Base-by-base conservation (phyloP, 148 eudicot species). In the Rhododendron griersonianum region DNA sequence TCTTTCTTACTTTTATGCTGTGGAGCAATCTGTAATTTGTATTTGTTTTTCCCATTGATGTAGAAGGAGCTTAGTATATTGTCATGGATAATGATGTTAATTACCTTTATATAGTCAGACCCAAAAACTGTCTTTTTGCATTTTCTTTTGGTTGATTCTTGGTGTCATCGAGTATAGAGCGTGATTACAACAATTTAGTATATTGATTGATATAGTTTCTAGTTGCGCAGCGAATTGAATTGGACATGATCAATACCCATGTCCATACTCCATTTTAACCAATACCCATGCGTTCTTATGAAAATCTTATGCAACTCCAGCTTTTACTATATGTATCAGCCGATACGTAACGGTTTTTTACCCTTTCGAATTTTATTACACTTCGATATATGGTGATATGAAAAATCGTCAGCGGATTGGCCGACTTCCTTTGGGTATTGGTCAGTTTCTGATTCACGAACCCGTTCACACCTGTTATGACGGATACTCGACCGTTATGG, bases 11-110 rank as follows among this genome's bases (percentile, higher is more conserved):
- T 35, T 83, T 19, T 14, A 63, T 6, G 59, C 11, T 69, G 85
- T 67, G 61, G 13, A 67, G 23, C 69, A 45, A 15, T 83, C 57
- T 83, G 78, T 83, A 47, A 83, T 67, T 83, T 69, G 45, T 2
- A 48, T 82, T 19, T 59, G 15, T 10, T 23, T 82, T 82, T 81
- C 4, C 35, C 35, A 69, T 69, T 28, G 30, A 25, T 69, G 75
- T 28, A 69, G 30, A 69, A 69, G 75, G 35, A 28, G 69, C 28
- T 63, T 63, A 63, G 30, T 63, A n/a, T 63, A 21, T 55, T 23
- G 3, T 63, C 30, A 8, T 63, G 28, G 69, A 63, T 63, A 63
- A 63, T 63, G 69, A 63, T 63, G 69, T 63, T 63, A 23, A 23
- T 63, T 63, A 63, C 69, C 25, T 21, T 63, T 63, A 33, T 45